These are phyloP conservation scores for Sporothrix mexicana DNA, from an alignment of 2,329 filamentous ascomycete genomes.

Conservation along the genomic window DNA sequence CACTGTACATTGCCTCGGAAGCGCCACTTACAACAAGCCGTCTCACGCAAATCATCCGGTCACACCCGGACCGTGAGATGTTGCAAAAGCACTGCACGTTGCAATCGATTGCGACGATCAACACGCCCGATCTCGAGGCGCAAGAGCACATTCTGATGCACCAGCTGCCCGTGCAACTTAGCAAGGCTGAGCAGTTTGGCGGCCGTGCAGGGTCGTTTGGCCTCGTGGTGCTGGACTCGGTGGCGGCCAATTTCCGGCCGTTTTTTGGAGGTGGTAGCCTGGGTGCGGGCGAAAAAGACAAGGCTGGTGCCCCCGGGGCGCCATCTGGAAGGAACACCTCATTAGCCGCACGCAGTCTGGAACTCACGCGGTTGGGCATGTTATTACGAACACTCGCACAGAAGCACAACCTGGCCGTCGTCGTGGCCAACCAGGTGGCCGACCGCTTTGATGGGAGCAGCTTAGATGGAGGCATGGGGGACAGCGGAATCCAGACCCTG, in stretches of 20 bases:
- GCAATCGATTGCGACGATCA: constrained; percentile 77
- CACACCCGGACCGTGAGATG: constrained; percentile 58
- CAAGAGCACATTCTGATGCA: constrained; percentile 95
- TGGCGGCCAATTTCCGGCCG: constrained; percentile 93
- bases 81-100: constrained; percentile 66
- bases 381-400: constrained; percentile 77
- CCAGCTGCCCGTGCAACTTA: constrained; percentile 76
- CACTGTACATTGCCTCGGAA: constrained; percentile 94
- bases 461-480: not conserved
- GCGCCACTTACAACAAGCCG: constrained; percentile 81
- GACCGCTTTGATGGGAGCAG: constrained; percentile 70
- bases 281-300: constrained; percentile 46
- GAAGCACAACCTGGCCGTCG: constrained; percentile 76
- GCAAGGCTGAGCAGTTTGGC: constrained; percentile 72
- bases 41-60: constrained; percentile 76
- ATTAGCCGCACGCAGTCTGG: constrained; percentile 76
- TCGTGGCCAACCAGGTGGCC: constrained; percentile 94
- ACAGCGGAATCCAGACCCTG: constrained; percentile 22
- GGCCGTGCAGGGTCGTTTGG: constrained; percentile 57
- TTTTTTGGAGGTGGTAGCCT: constrained; percentile 70
- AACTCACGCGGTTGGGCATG: constrained; percentile 77
- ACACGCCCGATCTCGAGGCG: constrained; percentile 86
- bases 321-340: constrained; percentile 12
- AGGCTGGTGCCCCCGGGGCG: constrained; percentile 40
- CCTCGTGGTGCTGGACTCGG: constrained; percentile 84